Evolutionary conservation across 306 rosid genomes (phyloP).

Genomic region (Pyrus bretschneideri): DNA sequence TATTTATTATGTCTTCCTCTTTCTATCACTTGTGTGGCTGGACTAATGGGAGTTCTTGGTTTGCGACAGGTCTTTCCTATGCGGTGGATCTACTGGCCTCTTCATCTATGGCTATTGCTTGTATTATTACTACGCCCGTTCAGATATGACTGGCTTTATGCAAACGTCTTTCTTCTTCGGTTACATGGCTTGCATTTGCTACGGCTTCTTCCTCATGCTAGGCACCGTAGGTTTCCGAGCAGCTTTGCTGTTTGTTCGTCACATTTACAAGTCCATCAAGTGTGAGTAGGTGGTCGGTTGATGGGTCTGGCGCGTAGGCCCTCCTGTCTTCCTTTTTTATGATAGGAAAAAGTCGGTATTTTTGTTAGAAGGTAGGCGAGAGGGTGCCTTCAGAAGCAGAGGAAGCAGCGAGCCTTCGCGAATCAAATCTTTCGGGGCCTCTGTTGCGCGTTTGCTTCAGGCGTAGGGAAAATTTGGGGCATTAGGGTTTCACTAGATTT

Average conservation of each 20-base stretch:
- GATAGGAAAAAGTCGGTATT: slow-evolving; percentile 25
- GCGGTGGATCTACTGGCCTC: slow-evolving; percentile 98
- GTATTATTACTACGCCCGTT: slow-evolving; percentile 85
- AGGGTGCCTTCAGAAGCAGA: slow-evolving; percentile 34
- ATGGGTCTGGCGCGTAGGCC: slow-evolving; percentile 19
- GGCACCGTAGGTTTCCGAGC: slow-evolving; percentile 93
- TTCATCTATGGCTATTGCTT: slow-evolving; percentile 94
- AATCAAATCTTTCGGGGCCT: slow-evolving; percentile 17
- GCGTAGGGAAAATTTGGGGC: slow-evolving; percentile 30
- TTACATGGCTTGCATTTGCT: slow-evolving; percentile 98
- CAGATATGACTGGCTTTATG: slow-evolving; percentile 97
- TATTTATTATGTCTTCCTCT: neutral
- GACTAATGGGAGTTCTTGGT: slow-evolving; percentile 14
- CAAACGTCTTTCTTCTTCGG: slow-evolving; percentile 97
- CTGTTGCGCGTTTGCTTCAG: slow-evolving; percentile 26
- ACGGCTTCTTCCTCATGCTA: slow-evolving; percentile 96
- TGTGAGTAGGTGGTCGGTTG: slow-evolving; percentile 57
- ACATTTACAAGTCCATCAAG: slow-evolving; percentile 95
- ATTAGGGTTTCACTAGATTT: slow-evolving; percentile 29
- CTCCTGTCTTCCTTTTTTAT: slow-evolving; percentile 19
- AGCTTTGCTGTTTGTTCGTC: slow-evolving; percentile 82
- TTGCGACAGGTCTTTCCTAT: slow-evolving; percentile 69
- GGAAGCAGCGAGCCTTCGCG: slow-evolving; percentile 26
- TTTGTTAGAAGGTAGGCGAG: slow-evolving; percentile 41
- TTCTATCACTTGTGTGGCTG: neutral